These are phyloP conservation scores for Trametes pubescens DNA, from an alignment of 1,284 basidiomycete species.

Conservation along the genomic window DNA sequence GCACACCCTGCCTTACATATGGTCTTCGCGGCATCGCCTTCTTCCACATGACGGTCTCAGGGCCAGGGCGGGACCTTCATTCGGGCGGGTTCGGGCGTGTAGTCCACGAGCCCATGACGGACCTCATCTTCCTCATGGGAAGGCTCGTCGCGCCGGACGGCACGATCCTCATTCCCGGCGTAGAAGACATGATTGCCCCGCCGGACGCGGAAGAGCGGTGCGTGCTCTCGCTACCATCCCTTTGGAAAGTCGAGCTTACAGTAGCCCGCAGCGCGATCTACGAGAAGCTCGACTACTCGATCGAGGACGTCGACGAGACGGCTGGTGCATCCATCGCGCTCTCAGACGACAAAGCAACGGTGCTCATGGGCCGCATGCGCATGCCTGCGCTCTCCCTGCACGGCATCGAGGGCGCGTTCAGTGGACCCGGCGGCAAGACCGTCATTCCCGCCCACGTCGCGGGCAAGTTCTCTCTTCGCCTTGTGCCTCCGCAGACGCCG, in stretches of 20 bases:
- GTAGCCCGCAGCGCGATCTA: conserved; percentile 61
- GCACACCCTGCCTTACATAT: conserved; percentile 80
- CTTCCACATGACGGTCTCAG: conserved; percentile 86
- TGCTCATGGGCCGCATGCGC: conserved; percentile 92
- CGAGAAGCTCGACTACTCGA: conserved; percentile 77
- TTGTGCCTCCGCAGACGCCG: conserved; percentile 92
- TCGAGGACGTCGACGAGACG: conserved; percentile 81
- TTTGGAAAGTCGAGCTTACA: not conserved
- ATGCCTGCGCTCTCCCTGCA: conserved; percentile 92
- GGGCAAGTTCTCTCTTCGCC: conserved; percentile 94
- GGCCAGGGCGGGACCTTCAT: conserved; percentile 92
- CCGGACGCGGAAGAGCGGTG: conserved; percentile 83
- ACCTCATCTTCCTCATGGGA: conserved; percentile 81
- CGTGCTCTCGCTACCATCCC: conserved; percentile 28
- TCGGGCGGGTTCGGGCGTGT: conserved; percentile 91
- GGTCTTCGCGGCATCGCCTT: conserved; percentile 91
- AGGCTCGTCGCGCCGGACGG: conserved; percentile 88
- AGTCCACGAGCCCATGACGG: conserved; percentile 91
- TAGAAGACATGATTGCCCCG: conserved; percentile 87
- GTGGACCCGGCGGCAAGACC: conserved; percentile 88
- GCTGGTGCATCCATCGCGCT: conserved; percentile 84
- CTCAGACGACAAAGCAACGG: conserved; percentile 82
- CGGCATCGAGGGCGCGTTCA: conserved; percentile 98
- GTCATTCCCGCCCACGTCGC: conserved; percentile 93
- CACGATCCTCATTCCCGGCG: conserved; percentile 90